Evolutionary conservation across 305 asterid genomes (phyloP).

Genomic region (Fraxinus dipetala): DNA sequence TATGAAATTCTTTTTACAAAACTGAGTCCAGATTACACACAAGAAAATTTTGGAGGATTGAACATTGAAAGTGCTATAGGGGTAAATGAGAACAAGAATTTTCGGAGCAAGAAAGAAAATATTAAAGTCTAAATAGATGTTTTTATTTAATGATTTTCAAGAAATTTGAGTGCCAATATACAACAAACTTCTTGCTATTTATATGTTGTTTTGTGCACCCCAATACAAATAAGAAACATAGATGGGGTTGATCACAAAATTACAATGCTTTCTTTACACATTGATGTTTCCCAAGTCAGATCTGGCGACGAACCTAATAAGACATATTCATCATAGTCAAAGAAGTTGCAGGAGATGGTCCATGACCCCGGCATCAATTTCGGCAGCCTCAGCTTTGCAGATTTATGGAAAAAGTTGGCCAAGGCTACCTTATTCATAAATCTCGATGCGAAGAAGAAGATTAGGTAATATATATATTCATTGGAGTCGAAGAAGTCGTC

Average conservation of each 20-base stretch:
- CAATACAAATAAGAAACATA: too few relatives aligned
- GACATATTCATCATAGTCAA: background rate
- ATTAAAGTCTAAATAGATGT: background rate
- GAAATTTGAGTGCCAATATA: background rate
- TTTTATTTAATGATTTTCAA: background rate
- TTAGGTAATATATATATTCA: background rate
- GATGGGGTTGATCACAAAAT: too few relatives aligned
- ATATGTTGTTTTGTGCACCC: too few relatives aligned
- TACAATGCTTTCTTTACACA: background rate
- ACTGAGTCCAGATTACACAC: background rate
- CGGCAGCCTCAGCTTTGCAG: background rate
- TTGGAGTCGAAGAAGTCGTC: slow-evolving; percentile 38
- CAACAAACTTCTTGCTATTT: background rate
- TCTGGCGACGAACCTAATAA: background rate
- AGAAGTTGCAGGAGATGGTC: background rate
- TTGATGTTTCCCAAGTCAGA: background rate
- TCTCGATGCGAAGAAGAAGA: too few relatives aligned
- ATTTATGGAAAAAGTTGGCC: background rate
- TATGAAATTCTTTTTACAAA: background rate
- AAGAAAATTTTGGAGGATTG: too few relatives aligned
- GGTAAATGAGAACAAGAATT: too few relatives aligned
- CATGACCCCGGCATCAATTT: background rate
- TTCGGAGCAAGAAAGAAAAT: background rate
- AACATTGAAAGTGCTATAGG: too few relatives aligned
- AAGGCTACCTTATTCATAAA: background rate